Conservation (phyloP, 768 basidiomycete genomes). For the Panellus pusillus region DNA sequence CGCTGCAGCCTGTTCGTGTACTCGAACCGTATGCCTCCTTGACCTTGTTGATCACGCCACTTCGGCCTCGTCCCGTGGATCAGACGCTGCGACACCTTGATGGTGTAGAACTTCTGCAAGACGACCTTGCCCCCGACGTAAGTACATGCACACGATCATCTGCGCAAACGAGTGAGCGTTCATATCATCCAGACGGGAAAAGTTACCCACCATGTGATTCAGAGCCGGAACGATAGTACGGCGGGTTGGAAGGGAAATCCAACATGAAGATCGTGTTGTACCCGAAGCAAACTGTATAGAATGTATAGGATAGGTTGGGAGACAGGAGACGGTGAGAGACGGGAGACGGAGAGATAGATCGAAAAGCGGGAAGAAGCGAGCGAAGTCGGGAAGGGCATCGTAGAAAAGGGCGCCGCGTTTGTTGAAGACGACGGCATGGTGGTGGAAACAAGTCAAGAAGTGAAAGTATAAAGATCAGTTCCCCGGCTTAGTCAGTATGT, state of each 20-base stretch:
- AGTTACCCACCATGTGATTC: slow-evolving; percentile 74
- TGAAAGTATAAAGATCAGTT: too few relatives aligned
- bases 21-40: slow-evolving; percentile 95
- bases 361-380: too few relatives aligned
- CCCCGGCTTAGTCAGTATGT: too few relatives aligned
- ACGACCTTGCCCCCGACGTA: slow-evolving; percentile 99
- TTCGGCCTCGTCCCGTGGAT: slow-evolving; percentile 93
- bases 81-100: slow-evolving; percentile 88
- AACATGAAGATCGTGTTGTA: too few relatives aligned
- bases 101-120: slow-evolving; percentile 97
- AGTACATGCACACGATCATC: slow-evolving; percentile 98
- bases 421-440: slow-evolving; percentile 11
- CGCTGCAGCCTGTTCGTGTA: slow-evolving; percentile 94
- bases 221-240: slow-evolving; percentile 43
- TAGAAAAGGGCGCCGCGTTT: slow-evolving; percentile 16
- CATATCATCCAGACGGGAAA: slow-evolving; percentile 20
- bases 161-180: slow-evolving; percentile 34
- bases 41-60: slow-evolving; percentile 95
- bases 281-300: too few relatives aligned
- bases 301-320: too few relatives aligned
- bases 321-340: too few relatives aligned
- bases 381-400: too few relatives aligned
- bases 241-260: too few relatives aligned
- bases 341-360: too few relatives aligned
- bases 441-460: neutral